Base-by-base conservation (phyloP, 2,329 filamentous ascomycete genomes). In the Phialophora verrucosa region DNA sequence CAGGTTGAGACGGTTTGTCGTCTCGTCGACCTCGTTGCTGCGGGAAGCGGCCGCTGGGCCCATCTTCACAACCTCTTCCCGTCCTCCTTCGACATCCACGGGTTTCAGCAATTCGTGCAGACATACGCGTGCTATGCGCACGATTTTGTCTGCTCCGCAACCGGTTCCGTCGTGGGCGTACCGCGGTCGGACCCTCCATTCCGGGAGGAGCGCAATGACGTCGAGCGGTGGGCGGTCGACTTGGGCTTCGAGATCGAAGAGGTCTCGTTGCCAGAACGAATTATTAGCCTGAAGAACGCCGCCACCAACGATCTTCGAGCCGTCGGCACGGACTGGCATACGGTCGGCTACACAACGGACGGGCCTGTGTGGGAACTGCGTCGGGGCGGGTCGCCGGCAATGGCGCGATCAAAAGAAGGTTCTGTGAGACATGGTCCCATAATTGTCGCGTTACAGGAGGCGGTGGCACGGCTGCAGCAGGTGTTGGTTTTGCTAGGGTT, bases 51-150 rank as follows among this genome's bases (percentile, higher is more conserved):
- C 25, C 63, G 66, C 14, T 68, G 66, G 66, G 66, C 59, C 2
- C 44, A 65, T 31, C 59, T 68, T 14, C 57, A 66, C 35, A 60
- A 49, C 14, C 59, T 63, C 23, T 68, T 65, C 53, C 66, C 63
- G 8, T 32, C 7, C 4, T 68, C 66, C 20, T 44, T 38, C n/a
- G 31, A 42, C 7, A 61, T 66, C 32, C 27, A 55, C 20, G 55
- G 42, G 23, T 27, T 65, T 7, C 66, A 68, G 20, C 10, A 25
- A 44, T 17, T 35, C 32, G 57, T 68, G n/a, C 66, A 68, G 27
- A 29, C 60, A 29, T 66, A 68, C 42, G 56, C 54, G 5, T 35
- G 57, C 23, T 66, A 63, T 49, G 32, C 50, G 4, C 64, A 66
- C 60, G 63, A 61, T 2, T 66, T 49, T 25, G 57, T 61, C 61